Percentiles rank a stretch among this genome's conserved stretches.
Conservation (phyloP, 148 eudicot species). For the Amaranthus cruentus region DNA sequence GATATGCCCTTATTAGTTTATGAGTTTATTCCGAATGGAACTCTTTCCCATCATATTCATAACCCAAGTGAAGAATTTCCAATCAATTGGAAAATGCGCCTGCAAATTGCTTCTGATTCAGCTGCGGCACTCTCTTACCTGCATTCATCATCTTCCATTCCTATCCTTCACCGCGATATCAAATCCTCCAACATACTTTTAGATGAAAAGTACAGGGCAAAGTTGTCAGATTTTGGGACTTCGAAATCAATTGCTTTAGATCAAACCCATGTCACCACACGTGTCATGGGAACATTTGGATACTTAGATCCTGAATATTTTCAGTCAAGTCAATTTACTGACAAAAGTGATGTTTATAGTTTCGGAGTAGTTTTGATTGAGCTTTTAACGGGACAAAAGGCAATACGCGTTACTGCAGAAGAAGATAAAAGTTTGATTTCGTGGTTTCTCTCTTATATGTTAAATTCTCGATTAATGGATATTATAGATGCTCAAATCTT, state of each 20-base stretch:
- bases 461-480: constrained; percentile 5
- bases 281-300: constrained; percentile 26
- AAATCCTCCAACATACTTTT: constrained; percentile 26
- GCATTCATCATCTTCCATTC: constrained; percentile 20
- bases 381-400: constrained; percentile 28
- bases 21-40: constrained; percentile 22
- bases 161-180: constrained; percentile 23
- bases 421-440: constrained; percentile 24
- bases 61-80: constrained; percentile 7
- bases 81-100: constrained; percentile 19
- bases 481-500: constrained; percentile 10
- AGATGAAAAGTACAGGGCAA: constrained; percentile 20
- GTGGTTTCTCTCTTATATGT: constrained; percentile 15
- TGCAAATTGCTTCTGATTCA: constrained; percentile 16
- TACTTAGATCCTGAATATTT: constrained; percentile 35
- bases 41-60: constrained; percentile 18
- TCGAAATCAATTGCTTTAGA: constrained; percentile 18
- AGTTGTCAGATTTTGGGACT: constrained; percentile 21
- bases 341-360: constrained; percentile 31
- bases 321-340: constrained; percentile 19
- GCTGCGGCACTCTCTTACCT: constrained; percentile 19
- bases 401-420: constrained; percentile 9
- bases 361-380: constrained; percentile 30
- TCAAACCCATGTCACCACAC: constrained; percentile 22
- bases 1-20: constrained; percentile 21